Base-by-base conservation (phyloP, 1,284 basidiomycete species). In the Trichosporon asahii region DNA sequence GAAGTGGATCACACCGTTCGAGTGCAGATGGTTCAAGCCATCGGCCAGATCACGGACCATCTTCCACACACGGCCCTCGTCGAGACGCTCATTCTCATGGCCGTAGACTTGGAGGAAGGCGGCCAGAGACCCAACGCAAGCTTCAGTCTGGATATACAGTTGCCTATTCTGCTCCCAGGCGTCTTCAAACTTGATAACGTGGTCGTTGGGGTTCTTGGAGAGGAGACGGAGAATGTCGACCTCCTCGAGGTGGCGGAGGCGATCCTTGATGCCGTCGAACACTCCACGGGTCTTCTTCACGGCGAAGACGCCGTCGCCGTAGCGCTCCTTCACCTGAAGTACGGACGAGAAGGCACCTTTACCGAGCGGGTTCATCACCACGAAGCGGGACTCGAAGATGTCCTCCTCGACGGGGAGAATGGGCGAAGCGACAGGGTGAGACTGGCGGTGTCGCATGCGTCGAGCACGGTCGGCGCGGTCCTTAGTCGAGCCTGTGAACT, bases 61-160 rank as follows among this genome's bases (percentile, higher is more conserved):
- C 87, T 99, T 99, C 97, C 97, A 99, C 64, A 98, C 91, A 68
- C 94, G 87, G 33, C 91, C 90, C 84, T 99, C 96, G 78, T 98
- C 95, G 70, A 99, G 86, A 71, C 88, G 86, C 68, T 93, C 91
- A 82, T 92, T 94, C 37, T 87, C 87, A 61, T 90, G 88, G 4
- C 97, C 95, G 81, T 93, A 98, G 83, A 95, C 92, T 86, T 93
- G 92, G 75, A 99, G 86, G 87, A 99, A 98, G 78, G 89, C 90
- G 0, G 90, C 90, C 74, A 99, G 88, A 80, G 94, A 96, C 70
- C 97, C 97, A 71, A 92, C 88, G 83, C 97, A 99, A 40, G 98
- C 88, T 83, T 99, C 97, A 2, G 95, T 98, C 80, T 91, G 93
- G 76, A 99, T 95, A 84, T 88, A 98, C 35, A 99, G 85, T 70